Conservation (phyloP, 2,329 filamentous ascomycete species). For the Pestalotiopsis sp. region DNA sequence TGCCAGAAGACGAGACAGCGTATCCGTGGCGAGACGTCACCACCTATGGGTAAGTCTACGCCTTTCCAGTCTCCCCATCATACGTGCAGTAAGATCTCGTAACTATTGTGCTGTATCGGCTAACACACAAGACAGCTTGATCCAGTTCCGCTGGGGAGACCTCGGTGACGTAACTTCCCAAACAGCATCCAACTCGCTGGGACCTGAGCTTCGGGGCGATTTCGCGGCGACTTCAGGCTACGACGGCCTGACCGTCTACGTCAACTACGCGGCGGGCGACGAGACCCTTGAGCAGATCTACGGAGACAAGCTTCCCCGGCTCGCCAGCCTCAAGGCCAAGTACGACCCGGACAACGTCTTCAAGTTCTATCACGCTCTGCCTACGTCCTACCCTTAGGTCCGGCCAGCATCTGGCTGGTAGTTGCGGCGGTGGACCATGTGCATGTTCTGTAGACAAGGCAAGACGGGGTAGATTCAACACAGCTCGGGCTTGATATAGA, state of each 20-base stretch:
- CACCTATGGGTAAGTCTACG: not conserved
- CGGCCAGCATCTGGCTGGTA: too few species aligned
- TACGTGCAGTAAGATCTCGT: not conserved
- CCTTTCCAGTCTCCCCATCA: not conserved
- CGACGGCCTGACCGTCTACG: not conserved
- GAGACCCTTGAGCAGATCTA: not conserved
- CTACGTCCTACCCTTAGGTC: too few species aligned
- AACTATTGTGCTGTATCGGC: not conserved
- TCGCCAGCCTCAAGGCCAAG: not conserved
- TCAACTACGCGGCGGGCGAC: not conserved
- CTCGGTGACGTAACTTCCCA: not conserved
- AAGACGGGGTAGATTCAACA: too few species aligned
- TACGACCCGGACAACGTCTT: not conserved
- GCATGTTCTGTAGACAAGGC: too few species aligned
- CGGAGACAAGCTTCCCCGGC: not conserved
- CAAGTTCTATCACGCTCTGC: not conserved
- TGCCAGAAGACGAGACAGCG: not conserved
- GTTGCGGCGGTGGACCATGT: too few species aligned
- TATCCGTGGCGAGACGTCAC: conserved; percentile 1
- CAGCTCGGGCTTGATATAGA: too few species aligned
- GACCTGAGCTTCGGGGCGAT: too few species aligned
- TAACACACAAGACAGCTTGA: not conserved
- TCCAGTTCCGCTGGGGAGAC: not conserved
- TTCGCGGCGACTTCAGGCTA: not conserved
- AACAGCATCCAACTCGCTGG: not conserved